Base-by-base conservation (phyloP, 1,139 yeast species). In the Scheffersomyces quercinus region DNA sequence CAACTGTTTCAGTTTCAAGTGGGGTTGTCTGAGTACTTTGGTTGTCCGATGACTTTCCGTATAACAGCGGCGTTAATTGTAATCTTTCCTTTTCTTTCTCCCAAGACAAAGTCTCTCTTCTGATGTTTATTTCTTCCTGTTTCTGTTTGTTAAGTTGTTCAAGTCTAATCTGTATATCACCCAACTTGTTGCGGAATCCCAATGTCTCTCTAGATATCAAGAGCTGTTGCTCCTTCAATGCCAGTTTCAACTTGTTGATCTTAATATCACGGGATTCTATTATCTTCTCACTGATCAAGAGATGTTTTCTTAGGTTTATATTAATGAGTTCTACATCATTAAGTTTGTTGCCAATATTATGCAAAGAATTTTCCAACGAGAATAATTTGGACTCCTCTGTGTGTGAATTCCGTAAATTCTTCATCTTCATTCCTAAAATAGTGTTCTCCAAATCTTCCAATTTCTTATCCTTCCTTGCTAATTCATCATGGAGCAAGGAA, bases 201-300 rank as follows among this genome's bases (percentile, higher is more conserved):
- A 65, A 62, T 7, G 82, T 69, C 51, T 83, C 88, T 39, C 69
- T 66, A 16, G 68, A 67, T 29, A 82, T 74, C 34, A 73, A 67
- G 20, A 61, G 54, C 50, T 81, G 83, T 44, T 83, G 81, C 14
- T 79, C 80, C 37, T 68, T 67, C 41, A 86, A 65, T 26, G 79
- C 62, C 13, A 59, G 55, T 52, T 83, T 85, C 45, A 87, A 68
- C 35, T 76, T 73, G 42, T 70, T 69, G 38, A 86, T 85, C 39
- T 87, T 75, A 44, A 73, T 75, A 48, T 81, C 82, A 42, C 90
- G 73, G 26, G 81, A 71, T 24, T 77, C 83, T 29, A 85, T 75
- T 41, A 85, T 74, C 54, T 80, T 77, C 48, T 82, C 82, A 38
- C 83, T 74, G 12, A 82, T 71, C 26, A 75, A 70, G 29, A 61